These are phyloP conservation scores for Phytophthora lateralis DNA, from an alignment of 352 stramenopile genomes.

Conservation along the genomic window DNA sequence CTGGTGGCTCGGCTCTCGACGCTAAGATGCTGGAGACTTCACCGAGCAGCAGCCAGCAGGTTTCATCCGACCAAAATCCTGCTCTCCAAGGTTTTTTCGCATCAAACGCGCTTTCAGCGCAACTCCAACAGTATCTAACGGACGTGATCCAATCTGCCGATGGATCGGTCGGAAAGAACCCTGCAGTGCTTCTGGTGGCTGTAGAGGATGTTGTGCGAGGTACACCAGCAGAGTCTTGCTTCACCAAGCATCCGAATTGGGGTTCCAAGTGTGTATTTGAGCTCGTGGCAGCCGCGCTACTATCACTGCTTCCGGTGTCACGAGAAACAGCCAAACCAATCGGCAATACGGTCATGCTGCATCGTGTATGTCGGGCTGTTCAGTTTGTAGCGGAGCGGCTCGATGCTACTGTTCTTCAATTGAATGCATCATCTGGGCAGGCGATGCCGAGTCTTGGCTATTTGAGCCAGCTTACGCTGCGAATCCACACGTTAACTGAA, in stretches of 20 bases:
- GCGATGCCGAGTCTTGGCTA: slow-evolving; percentile 39
- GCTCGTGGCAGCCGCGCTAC: slow-evolving; percentile 40
- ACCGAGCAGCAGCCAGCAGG: not conserved
- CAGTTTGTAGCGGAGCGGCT: slow-evolving; percentile 63
- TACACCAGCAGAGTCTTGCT: slow-evolving; percentile 41
- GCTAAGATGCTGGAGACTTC: slow-evolving; percentile 8
- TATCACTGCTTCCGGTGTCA: slow-evolving; percentile 55
- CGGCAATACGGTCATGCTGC: slow-evolving; percentile 19
- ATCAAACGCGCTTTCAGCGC: slow-evolving; percentile 42
- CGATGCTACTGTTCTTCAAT: slow-evolving; percentile 51
- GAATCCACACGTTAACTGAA: slow-evolving; percentile 43
- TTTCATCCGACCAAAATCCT: slow-evolving; percentile 17
- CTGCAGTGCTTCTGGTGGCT: slow-evolving; percentile 50
- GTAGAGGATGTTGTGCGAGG: slow-evolving; percentile 65
- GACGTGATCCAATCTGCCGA: slow-evolving; percentile 43
- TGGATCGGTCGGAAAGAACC: not conserved
- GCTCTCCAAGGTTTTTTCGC: slow-evolving; percentile 53
- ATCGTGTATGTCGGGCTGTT: slow-evolving; percentile 41
- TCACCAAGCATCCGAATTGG: slow-evolving; percentile 51
- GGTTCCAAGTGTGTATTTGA: slow-evolving; percentile 61
- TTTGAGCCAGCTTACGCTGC: slow-evolving; percentile 53
- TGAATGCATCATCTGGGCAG: slow-evolving; percentile 46
- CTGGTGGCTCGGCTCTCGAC: not conserved
- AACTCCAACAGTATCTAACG: slow-evolving; percentile 59
- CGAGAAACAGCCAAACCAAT: slow-evolving; percentile 10